Evolutionary conservation across 345 rosid genomes (phyloP).

Genomic region (Moricandia arvensis): DNA sequence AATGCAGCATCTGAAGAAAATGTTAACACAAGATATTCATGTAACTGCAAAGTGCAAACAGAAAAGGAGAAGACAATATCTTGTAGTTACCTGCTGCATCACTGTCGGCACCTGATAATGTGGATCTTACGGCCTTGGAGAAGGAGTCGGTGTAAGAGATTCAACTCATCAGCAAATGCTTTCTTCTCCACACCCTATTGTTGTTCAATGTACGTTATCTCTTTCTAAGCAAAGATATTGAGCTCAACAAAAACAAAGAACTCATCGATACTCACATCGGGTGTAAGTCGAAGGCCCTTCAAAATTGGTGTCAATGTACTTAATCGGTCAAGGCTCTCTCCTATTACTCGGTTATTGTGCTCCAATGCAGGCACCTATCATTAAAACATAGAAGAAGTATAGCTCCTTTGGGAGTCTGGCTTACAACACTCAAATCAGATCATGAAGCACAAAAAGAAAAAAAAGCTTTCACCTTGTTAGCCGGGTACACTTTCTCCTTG

Average conservation of each 20-base stretch:
- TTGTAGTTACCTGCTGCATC: slow-evolving; percentile 43
- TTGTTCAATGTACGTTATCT: not conserved
- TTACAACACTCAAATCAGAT: not conserved
- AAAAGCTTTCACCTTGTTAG: slow-evolving; percentile 56
- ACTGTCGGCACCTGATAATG: slow-evolving; percentile 48
- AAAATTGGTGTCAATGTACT: slow-evolving; percentile 72
- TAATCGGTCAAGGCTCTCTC: slow-evolving; percentile 82
- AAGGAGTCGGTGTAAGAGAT: slow-evolving; percentile 53
- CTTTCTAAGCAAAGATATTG: not conserved
- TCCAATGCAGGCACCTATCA: slow-evolving; percentile 83
- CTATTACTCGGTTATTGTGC: slow-evolving; percentile 70
- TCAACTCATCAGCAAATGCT: slow-evolving; percentile 63
- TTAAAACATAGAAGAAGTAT: not conserved
- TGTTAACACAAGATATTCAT: slow-evolving; percentile 8
- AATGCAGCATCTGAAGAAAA: slow-evolving; percentile 55
- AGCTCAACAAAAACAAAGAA: slow-evolving; percentile 3
- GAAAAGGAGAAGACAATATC: not conserved
- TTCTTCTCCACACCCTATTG: slow-evolving; percentile 63
- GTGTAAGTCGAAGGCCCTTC: slow-evolving; percentile 80
- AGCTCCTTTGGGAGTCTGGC: not conserved
- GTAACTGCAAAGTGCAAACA: not conserved
- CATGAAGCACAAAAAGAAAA: not conserved
- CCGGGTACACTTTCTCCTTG: slow-evolving; percentile 68
- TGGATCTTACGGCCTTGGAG: slow-evolving; percentile 43
- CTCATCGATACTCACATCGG: slow-evolving; percentile 44